Evolutionary conservation across 2,329 filamentous ascomycete species (phyloP).

Genomic region (Monilinia fructicola): DNA sequence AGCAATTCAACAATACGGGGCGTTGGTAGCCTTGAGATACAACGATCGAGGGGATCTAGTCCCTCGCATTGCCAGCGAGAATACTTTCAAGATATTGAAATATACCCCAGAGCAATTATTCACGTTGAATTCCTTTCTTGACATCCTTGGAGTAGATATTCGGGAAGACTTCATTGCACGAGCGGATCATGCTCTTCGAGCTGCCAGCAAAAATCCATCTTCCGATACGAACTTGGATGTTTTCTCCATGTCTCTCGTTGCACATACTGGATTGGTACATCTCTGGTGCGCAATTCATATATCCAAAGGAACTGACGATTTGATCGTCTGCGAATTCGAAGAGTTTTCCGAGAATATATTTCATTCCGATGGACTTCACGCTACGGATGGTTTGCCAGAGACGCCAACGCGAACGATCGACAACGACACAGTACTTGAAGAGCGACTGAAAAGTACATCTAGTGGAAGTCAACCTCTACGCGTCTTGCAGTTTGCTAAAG

Average conservation of each 20-base stretch:
- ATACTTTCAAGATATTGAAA: conserved; percentile 71
- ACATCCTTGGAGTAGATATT: conserved; percentile 82
- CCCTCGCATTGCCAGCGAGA: conserved; percentile 78
- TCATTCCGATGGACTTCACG: conserved; percentile 46
- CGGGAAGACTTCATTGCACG: conserved; percentile 19
- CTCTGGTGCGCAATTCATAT: conserved; percentile 23
- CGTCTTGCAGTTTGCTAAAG: conserved; percentile 71
- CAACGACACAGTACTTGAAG: conserved; percentile 69
- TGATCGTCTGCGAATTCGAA: conserved; percentile 87
- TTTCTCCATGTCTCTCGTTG: conserved; percentile 64
- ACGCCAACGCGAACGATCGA: conserved; percentile 71
- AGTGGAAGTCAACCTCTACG: conserved; percentile 75
- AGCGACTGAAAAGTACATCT: conserved; percentile 72
- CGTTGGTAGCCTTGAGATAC: conserved; percentile 72
- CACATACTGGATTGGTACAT: conserved; percentile 18
- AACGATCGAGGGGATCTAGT: conserved; percentile 65
- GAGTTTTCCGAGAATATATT: conserved; percentile 68
- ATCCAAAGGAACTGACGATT: conserved; percentile 62
- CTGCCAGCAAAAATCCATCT: not conserved
- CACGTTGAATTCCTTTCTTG: conserved; percentile 70
- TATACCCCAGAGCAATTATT: conserved; percentile 77
- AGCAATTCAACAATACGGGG: conserved; percentile 69
- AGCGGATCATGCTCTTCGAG: conserved; percentile 14
- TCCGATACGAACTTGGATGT: conserved; percentile 79
- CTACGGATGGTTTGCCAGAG: conserved; percentile 47